These are phyloP conservation scores for Astragalus membranaceus DNA, from an alignment of 306 rosid genomes.

Conservation along the genomic window DNA sequence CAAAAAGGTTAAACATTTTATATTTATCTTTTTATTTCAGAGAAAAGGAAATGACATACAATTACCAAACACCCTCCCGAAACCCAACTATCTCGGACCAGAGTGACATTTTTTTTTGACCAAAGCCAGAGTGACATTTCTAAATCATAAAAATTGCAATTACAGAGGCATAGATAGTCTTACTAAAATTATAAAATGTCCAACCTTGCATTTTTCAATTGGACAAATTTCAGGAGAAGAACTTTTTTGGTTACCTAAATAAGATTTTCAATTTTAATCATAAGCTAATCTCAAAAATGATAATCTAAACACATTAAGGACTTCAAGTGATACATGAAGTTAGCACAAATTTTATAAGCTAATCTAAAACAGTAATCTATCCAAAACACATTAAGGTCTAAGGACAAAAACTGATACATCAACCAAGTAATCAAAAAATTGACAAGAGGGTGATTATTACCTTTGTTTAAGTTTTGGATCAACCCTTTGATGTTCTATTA, in stretches of 20 bases:
- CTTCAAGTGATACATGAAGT: not conserved
- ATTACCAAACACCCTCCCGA: not conserved
- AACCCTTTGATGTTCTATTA: too few relatives aligned
- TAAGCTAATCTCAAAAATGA: not conserved
- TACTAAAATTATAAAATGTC: not conserved
- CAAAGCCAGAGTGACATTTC: too few relatives aligned
- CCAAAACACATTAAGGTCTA: too few relatives aligned
- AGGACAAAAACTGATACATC: too few relatives aligned
- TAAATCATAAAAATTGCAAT: not conserved
- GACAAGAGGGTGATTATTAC: too few relatives aligned
- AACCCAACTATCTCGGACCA: too few relatives aligned
- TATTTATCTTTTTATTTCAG: not conserved
- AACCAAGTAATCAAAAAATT: too few relatives aligned
- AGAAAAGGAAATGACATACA: not conserved
- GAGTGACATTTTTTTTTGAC: too few relatives aligned
- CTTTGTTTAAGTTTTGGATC: too few relatives aligned
- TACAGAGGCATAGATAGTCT: not conserved
- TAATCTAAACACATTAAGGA: not conserved
- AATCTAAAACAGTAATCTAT: too few relatives aligned
- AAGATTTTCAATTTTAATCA: not conserved
- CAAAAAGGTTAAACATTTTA: not conserved
- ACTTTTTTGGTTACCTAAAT: too few relatives aligned
- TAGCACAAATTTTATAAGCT: too few relatives aligned
- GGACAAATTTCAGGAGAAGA: not conserved
- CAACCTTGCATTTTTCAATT: not conserved